Evolutionary conservation across 169 alveolate genomes (phyloP).

Genomic region (Theileria annulata): DNA sequence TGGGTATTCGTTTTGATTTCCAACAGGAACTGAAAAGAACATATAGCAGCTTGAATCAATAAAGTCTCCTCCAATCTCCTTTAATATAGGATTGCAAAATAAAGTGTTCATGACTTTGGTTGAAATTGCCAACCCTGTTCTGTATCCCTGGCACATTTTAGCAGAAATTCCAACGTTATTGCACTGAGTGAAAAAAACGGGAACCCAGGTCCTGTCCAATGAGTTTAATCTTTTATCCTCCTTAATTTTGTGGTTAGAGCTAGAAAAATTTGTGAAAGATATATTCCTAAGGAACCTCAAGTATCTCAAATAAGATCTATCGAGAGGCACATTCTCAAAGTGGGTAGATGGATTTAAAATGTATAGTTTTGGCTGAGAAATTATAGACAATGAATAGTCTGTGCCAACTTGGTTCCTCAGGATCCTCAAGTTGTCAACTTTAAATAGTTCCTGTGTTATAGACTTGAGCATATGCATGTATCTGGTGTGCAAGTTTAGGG

Average conservation of each 20-base stretch:
- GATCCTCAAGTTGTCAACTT: background rate
- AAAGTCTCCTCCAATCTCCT: slow-evolving; percentile 9
- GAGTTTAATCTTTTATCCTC: background rate
- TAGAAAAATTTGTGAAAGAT: slow-evolving; percentile 19
- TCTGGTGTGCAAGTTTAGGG: slow-evolving; percentile 45
- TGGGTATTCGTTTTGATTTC: slow-evolving; percentile 15
- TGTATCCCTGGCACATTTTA: slow-evolving; percentile 25
- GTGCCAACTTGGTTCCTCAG: background rate
- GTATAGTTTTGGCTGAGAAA: slow-evolving; percentile 41
- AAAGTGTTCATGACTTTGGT: slow-evolving; percentile 31
- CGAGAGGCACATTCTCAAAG: background rate
- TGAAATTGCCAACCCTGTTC: slow-evolving; percentile 39
- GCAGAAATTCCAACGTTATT: background rate
- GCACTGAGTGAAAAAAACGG: slow-evolving; percentile 15
- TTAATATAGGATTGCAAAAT: slow-evolving; percentile 18
- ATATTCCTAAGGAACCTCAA: slow-evolving; percentile 24
- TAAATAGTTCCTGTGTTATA: slow-evolving; percentile 7
- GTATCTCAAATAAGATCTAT: background rate
- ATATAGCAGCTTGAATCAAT: slow-evolving; percentile 36
- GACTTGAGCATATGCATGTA: slow-evolving; percentile 55
- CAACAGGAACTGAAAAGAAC: slow-evolving; percentile 46
- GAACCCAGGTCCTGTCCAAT: slow-evolving; percentile 19
- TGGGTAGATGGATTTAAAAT: slow-evolving; percentile 10
- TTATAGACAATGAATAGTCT: slow-evolving; percentile 11
- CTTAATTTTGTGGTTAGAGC: background rate